Conservation (phyloP, 495 filamentous ascomycete genomes). For the Endocarpon pusillum region DNA sequence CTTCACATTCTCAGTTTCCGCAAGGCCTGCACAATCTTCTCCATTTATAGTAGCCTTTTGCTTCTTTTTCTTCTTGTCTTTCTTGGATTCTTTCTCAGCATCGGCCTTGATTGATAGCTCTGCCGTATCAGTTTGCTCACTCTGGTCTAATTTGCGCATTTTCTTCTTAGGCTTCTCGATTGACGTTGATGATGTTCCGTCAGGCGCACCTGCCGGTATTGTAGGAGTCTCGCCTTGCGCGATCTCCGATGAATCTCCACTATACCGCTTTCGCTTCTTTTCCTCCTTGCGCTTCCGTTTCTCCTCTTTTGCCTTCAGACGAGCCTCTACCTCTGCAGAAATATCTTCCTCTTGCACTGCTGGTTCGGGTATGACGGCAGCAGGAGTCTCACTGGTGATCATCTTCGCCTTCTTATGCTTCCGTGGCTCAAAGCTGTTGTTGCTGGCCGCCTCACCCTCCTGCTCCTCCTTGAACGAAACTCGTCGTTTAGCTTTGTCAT, state of each 20-base stretch:
- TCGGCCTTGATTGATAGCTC: neutral
- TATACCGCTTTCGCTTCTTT: slow-evolving; percentile 20
- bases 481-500: slow-evolving; percentile 1
- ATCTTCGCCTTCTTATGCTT: slow-evolving; percentile 13
- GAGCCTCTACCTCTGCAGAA: slow-evolving; percentile 17
- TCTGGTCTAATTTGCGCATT: neutral
- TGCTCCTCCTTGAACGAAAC: neutral
- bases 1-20: no score
- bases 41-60: no score
- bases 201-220: neutral
- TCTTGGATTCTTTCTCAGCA: neutral
- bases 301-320: slow-evolving; percentile 18
- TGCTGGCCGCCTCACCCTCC: neutral
- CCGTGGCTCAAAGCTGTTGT: neutral
- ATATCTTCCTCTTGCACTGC: slow-evolving; percentile 19
- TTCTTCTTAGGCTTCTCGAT: slow-evolving; percentile 4
- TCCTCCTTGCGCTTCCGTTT: slow-evolving; percentile 12
- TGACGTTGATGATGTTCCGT: neutral
- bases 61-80: neutral
- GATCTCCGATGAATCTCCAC: slow-evolving; percentile 1
- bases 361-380: slow-evolving; percentile 3
- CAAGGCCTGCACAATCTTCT: no score
- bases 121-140: neutral
- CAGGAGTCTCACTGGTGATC: neutral
- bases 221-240: slow-evolving; percentile 2